Percentiles rank a stretch among this genome's conserved stretches.
These are phyloP conservation scores for Cytospora paraplurivora DNA, from an alignment of 2,329 filamentous ascomycete genomes.

Conservation along the genomic window DNA sequence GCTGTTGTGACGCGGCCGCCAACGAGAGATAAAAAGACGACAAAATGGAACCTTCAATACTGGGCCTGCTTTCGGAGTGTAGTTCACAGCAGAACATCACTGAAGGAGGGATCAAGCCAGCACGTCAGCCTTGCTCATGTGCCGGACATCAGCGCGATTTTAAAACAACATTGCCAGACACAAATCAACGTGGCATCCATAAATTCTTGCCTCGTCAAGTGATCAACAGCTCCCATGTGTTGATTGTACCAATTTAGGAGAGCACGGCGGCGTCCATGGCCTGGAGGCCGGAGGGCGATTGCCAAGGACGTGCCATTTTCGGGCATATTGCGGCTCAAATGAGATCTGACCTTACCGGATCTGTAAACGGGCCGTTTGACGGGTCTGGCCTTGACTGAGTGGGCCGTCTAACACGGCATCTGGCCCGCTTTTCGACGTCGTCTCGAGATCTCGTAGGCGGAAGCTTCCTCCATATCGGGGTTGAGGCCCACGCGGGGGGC, in stretches of 20 bases:
- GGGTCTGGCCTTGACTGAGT: conserved; percentile 13
- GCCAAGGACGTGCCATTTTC: conserved; percentile 27
- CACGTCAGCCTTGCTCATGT: not conserved
- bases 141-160: not conserved
- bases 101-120: not conserved
- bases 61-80: not conserved
- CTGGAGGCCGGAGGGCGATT: too few relatives aligned
- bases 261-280: not conserved
- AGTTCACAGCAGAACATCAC: not conserved
- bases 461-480: conserved; percentile 22
- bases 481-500: conserved; percentile 15
- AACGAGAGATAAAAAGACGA: not conserved
- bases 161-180: not conserved
- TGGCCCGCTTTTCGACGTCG: conserved; percentile 24
- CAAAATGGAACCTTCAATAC: not conserved
- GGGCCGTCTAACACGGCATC: conserved; percentile 16
- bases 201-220: not conserved
- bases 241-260: not conserved
- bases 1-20: not conserved
- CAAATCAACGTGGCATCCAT: not conserved
- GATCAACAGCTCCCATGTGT: not conserved
- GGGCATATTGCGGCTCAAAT: conserved; percentile 29
- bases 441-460: conserved; percentile 19
- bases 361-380: conserved; percentile 29
- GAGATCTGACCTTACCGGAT: conserved; percentile 22